phyloP scores from a whole-genome alignment of 2,329 filamentous ascomycete species.

The Colletotrichum paranaense region DNA sequence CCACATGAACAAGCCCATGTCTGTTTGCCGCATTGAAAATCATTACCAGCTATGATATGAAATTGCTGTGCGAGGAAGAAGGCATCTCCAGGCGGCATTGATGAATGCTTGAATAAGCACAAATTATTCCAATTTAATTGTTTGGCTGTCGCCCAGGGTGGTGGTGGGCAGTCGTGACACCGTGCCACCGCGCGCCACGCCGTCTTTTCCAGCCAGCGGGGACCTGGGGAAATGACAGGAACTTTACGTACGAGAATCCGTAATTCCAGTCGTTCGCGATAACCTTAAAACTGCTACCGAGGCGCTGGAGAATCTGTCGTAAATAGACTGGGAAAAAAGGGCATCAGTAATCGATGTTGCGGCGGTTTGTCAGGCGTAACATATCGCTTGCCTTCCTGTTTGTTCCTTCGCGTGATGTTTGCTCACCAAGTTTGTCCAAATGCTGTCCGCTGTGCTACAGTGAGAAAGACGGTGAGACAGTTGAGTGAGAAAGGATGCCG shows the following conservation, averaged over 20 bases:
- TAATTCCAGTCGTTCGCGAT: slow-evolving; percentile 6
- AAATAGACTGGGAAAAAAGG: neutral
- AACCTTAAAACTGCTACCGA: slow-evolving; percentile 20
- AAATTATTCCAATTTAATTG: neutral
- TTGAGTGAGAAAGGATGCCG: neutral
- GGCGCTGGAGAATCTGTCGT: neutral
- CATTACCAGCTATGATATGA: neutral
- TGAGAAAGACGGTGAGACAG: neutral
- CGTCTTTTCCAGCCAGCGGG: neutral
- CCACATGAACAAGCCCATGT: too few species aligned
- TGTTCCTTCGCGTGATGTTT: neutral
- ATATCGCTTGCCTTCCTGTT: neutral
- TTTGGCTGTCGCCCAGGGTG: neutral
- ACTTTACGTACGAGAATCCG: slow-evolving; percentile 29
- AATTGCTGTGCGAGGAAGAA: neutral
- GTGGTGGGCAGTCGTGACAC: neutral
- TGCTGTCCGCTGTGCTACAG: neutral
- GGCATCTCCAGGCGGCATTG: neutral
- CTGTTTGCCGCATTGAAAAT: neutral
- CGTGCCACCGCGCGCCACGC: slow-evolving; percentile 6
- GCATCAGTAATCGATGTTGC: neutral
- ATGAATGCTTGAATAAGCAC: slow-evolving; percentile 7
- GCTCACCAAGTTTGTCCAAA: neutral
- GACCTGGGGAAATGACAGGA: slow-evolving; percentile 17
- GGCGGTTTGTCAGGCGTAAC: neutral